These are phyloP conservation scores for Parastagonospora avenae DNA, from an alignment of 2,329 filamentous ascomycete species.

Conservation along the genomic window DNA sequence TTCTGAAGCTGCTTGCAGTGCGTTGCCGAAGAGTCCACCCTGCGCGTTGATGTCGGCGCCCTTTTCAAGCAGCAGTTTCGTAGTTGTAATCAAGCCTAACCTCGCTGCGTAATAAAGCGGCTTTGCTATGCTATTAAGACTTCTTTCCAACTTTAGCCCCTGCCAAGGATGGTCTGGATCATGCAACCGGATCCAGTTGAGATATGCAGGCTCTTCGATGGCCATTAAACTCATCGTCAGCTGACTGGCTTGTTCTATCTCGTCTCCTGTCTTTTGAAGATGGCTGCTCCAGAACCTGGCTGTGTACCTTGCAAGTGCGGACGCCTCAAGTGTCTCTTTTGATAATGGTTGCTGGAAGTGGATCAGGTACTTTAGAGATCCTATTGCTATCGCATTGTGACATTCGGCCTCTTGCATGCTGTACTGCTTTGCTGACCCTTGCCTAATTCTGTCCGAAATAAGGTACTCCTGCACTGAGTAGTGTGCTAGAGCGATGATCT, in stretches of 20 bases:
- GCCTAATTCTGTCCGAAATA: slow-evolving; percentile 28
- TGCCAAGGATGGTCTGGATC: slow-evolving; percentile 17
- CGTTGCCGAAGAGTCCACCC: too few species aligned
- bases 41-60: too few species aligned
- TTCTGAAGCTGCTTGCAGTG: too few species aligned
- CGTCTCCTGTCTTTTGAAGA: slow-evolving; percentile 9
- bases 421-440: slow-evolving; percentile 24
- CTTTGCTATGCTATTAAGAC: slow-evolving; percentile 3
- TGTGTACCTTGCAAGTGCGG: slow-evolving; percentile 31
- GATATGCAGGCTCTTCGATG: slow-evolving; percentile 16
- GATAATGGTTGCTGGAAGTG: slow-evolving; percentile 21
- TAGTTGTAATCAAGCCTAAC: slow-evolving; percentile 17
- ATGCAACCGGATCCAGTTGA: slow-evolving; percentile 23
- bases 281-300: slow-evolving; percentile 36
- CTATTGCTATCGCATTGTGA: slow-evolving; percentile 24
- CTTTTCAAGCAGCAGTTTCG: slow-evolving; percentile 15
- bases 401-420: slow-evolving; percentile 26
- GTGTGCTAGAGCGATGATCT: slow-evolving; percentile 31
- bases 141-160: slow-evolving; percentile 4
- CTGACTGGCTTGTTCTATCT: slow-evolving; percentile 10
- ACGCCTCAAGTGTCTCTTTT: slow-evolving; percentile 6
- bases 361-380: slow-evolving; percentile 33
- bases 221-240: slow-evolving; percentile 17
- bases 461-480: slow-evolving; percentile 47
- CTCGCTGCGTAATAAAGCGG: slow-evolving; percentile 30